Evolutionary conservation across 2,329 filamentous ascomycete species (phyloP).

Genomic region (Leptodontidium sp.): DNA sequence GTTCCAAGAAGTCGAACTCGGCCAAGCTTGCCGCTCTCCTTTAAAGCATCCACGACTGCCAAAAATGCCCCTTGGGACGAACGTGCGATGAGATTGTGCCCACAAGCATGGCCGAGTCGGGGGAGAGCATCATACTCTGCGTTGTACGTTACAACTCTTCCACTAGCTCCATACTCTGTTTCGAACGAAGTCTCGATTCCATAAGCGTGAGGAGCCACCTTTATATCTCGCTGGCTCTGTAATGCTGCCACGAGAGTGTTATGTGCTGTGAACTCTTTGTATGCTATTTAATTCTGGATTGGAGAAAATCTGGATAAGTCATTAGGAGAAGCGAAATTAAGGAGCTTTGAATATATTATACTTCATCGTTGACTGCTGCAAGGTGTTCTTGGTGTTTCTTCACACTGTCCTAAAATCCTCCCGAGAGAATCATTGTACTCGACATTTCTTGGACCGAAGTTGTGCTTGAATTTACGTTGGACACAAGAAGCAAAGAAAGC

Average conservation of each 20-base stretch:
- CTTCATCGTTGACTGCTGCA: slow-evolving; percentile 10
- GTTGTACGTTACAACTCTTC: slow-evolving; percentile 52
- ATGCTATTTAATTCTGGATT: slow-evolving; percentile 61
- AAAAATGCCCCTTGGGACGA: slow-evolving; percentile 49
- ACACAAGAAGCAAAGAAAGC: too few relatives aligned
- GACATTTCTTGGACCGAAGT: not conserved
- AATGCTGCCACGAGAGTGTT: slow-evolving; percentile 57
- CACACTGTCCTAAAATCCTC: not conserved
- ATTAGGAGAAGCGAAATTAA: not conserved
- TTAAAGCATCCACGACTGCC: slow-evolving; percentile 40
- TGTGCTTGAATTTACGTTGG: too few relatives aligned
- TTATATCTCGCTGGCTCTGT: slow-evolving; percentile 52
- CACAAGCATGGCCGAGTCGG: slow-evolving; percentile 51
- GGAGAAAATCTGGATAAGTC: slow-evolving; percentile 48
- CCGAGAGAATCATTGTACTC: not conserved
- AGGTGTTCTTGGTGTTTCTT: slow-evolving; percentile 3
- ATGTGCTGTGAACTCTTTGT: slow-evolving; percentile 58
- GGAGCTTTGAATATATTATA: not conserved
- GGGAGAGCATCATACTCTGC: slow-evolving; percentile 57
- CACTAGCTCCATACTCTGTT: slow-evolving; percentile 52
- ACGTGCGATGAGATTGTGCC: slow-evolving; percentile 53
- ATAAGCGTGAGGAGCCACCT: slow-evolving; percentile 57
- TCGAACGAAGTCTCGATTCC: slow-evolving; percentile 59
- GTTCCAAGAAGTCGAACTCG: slow-evolving; percentile 19
- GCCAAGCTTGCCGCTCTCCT: not conserved